phyloP scores from a whole-genome alignment of 495 filamentous ascomycete genomes.

The Aspergillus saccharolyticus region DNA sequence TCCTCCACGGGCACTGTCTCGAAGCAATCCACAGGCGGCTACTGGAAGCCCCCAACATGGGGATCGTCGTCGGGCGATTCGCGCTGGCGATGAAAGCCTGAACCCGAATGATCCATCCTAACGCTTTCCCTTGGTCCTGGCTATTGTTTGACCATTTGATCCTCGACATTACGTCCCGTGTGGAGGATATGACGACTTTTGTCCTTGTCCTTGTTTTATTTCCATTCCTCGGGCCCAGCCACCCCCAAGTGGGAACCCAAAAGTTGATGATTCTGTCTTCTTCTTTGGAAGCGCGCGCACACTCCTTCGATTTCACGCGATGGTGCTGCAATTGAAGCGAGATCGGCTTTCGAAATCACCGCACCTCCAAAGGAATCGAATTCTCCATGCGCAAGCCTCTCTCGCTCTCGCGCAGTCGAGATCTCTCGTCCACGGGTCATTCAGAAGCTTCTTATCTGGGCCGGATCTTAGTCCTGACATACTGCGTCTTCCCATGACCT shows the following conservation, averaged over 20 bases:
- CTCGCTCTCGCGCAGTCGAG: not conserved
- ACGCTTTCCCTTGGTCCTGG: constrained; percentile 6
- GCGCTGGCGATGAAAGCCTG: constrained; percentile 24
- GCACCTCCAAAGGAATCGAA: not conserved
- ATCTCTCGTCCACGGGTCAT: not conserved
- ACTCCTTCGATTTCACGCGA: not conserved
- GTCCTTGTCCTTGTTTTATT: constrained; percentile 1
- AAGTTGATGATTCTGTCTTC: constrained; percentile 8
- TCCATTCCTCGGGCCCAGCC: constrained; percentile 6
- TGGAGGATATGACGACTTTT: constrained; percentile 20
- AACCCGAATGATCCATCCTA: not conserved
- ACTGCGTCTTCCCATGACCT: not conserved
- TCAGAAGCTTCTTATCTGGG: not conserved
- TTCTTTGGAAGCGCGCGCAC: not conserved
- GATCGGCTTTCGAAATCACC: not conserved
- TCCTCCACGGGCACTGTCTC: constrained; percentile 39
- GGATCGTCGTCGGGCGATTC: constrained; percentile 28
- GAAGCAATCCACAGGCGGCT: constrained; percentile 39
- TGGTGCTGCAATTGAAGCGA: not conserved
- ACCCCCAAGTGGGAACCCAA: constrained; percentile 7
- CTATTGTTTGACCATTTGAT: constrained; percentile 11
- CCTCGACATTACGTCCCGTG: constrained; percentile 22
- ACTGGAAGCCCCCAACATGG: constrained; percentile 35
- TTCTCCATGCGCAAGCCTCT: not conserved
- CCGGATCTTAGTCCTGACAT: not conserved